phyloP scores from a whole-genome alignment of 495 filamentous ascomycete genomes.

The Aspergillus bridgeri region DNA sequence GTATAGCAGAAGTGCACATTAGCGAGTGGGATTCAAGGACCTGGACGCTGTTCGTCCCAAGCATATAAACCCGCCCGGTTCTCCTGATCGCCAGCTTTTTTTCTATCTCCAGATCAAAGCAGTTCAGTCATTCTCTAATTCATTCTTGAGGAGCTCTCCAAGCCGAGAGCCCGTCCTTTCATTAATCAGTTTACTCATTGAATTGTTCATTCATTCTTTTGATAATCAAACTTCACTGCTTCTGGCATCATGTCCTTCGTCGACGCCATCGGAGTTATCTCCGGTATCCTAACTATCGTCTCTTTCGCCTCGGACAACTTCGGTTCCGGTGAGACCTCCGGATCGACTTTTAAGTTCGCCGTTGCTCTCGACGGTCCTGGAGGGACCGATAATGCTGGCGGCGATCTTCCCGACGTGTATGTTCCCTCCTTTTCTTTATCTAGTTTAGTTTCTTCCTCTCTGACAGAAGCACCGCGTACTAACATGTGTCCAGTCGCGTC shows the following conservation, averaged over 20 bases:
- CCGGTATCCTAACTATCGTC: conserved; percentile 12
- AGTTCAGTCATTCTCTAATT: not conserved
- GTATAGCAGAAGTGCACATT: not conserved
- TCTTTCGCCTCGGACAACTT: conserved; percentile 10
- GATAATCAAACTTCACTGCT: not conserved
- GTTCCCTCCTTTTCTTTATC: no score
- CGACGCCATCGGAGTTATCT: conserved; percentile 13
- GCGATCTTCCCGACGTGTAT: conserved; percentile 15
- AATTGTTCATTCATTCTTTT: not conserved
- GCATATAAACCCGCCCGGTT: not conserved
- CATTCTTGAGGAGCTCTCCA: not conserved
- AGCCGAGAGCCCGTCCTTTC: not conserved
- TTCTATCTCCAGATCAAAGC: not conserved
- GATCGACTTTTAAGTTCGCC: conserved; percentile 11
- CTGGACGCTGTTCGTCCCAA: not conserved
- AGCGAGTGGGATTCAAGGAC: not conserved
- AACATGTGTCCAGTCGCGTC: conserved; percentile 5
- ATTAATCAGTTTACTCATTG: not conserved
- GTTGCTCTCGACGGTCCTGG: not conserved
- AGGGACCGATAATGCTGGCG: conserved; percentile 8
- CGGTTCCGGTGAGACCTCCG: not conserved
- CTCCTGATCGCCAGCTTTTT: not conserved
- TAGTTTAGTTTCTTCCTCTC: no score
- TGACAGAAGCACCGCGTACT: not conserved
- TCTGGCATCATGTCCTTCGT: not conserved